Evolutionary conservation across 2,329 filamentous ascomycete genomes (phyloP).

Genomic region (Bipolaris zeicola): DNA sequence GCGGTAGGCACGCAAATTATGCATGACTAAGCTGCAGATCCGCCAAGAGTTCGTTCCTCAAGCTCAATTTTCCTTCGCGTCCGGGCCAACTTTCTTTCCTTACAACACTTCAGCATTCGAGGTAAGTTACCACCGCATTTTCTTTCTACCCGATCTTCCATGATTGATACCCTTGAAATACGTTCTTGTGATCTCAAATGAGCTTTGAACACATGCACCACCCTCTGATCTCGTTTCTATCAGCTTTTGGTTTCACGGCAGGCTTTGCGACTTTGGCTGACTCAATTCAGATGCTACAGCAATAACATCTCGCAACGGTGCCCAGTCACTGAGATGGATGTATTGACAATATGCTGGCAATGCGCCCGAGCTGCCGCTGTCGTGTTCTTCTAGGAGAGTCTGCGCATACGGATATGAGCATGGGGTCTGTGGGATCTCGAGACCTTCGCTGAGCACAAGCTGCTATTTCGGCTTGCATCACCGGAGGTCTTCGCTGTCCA

Average conservation of each 20-base stretch:
- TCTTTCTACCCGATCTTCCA: conserved; percentile 32
- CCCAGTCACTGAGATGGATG: background rate
- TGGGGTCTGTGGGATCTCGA: background rate
- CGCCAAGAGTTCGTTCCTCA: conserved; percentile 38
- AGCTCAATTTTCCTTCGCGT: conserved; percentile 36
- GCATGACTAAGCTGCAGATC: conserved; percentile 37
- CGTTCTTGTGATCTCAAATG: conserved; percentile 62
- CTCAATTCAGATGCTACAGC: conserved; percentile 12
- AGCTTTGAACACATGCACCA: conserved; percentile 66
- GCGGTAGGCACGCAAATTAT: conserved; percentile 16
- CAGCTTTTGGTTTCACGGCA: conserved; percentile 16
- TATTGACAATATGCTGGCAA: background rate
- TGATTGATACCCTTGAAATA: conserved; percentile 60
- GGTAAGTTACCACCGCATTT: conserved; percentile 29
- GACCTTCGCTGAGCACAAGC: background rate
- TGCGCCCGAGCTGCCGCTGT: no score
- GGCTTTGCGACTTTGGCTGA: conserved; percentile 26
- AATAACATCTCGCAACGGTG: background rate
- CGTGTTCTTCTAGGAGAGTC: background rate
- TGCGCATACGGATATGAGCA: background rate
- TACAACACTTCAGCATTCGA: conserved; percentile 26
- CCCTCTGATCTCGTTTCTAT: conserved; percentile 55
- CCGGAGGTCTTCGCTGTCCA: background rate
- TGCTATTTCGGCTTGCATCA: background rate
- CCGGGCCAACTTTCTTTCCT: conserved; percentile 25